Evolutionary conservation across 2,329 filamentous ascomycete genomes (phyloP).

Genomic region (Stylonectria norvegica): DNA sequence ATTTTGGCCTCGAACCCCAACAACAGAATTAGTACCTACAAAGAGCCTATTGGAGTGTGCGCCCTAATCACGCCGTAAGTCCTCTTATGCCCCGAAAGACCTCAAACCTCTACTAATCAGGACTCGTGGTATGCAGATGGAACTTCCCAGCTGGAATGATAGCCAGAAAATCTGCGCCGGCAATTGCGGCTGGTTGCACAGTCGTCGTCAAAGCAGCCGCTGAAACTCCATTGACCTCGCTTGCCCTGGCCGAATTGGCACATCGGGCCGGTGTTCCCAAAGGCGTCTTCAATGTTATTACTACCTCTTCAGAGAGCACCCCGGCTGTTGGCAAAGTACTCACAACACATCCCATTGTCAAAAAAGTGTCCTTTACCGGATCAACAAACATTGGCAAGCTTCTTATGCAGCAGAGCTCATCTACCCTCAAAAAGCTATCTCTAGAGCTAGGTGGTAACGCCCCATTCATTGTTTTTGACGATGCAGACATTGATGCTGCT

Average conservation of each 20-base stretch:
- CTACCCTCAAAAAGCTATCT: conserved; percentile 66
- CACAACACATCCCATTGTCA: conserved; percentile 37
- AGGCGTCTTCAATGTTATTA: conserved; percentile 52
- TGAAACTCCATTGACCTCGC: conserved; percentile 82
- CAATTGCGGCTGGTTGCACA: conserved; percentile 68
- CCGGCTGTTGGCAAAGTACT: conserved; percentile 64
- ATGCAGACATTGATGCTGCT: conserved; percentile 63
- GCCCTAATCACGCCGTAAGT: conserved; percentile 32
- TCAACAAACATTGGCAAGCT: conserved; percentile 40
- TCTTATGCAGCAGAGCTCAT: conserved; percentile 64
- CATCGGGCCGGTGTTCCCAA: conserved; percentile 62
- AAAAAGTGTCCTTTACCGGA: conserved; percentile 70
- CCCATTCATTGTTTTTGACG: conserved; percentile 55
- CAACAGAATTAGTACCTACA: conserved; percentile 41
- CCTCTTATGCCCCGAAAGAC: no score
- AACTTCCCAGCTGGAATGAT: conserved; percentile 58
- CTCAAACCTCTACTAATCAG: no score
- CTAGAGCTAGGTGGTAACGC: conserved; percentile 67
- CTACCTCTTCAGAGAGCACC: no score
- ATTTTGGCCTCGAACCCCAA: conserved; percentile 55
- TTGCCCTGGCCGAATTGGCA: conserved; percentile 77
- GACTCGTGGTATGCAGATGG: no score
- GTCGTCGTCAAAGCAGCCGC: conserved; percentile 81
- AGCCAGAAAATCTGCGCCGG: conserved; percentile 43
- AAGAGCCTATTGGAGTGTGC: conserved; percentile 31